Base-by-base conservation (phyloP, 1,284 basidiomycete species). In the Ceratobasidium sp. region DNA sequence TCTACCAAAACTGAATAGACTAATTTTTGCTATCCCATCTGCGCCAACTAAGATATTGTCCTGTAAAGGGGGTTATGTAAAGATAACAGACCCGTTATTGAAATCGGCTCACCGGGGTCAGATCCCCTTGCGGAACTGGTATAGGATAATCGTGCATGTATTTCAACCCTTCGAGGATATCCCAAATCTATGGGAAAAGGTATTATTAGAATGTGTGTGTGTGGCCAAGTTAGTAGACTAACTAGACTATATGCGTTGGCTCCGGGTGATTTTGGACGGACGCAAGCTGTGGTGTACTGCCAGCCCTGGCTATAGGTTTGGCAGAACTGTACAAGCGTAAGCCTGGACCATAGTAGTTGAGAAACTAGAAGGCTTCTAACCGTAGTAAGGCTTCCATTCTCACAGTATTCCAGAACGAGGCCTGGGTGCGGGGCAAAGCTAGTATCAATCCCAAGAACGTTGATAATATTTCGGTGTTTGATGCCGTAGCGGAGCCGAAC, bases 101-200 rank as follows among this genome's bases (percentile, higher is more conserved):
- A n/a, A n/a, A n/a, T n/a, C n/a, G 44, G 13, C 6, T 39, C 40
- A 75, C 72, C 5, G 72, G 72, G 3, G 60, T 75, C 3, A 75
- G 44, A 28, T 75, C 60, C 0, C 72, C 72, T 39, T 75, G 72
- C 2, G 72, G 58, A 33, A 75, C 46, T 51, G 72, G 72, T 1
- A 75, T 42, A 6, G 72, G 72, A 53, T 39, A 64, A 13, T 28
- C 28, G 26, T 75, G 72, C 72, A 75, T 75, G 64, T 75, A 64
- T 49, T 46, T n/a, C 4, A 75, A 49, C 23, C 72, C 72, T 55
- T 75, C 72, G 20, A 75, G 72, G 12, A 63, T 63, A 28, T 75
- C 72, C 13, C 40, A 64, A 9, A 75, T 75, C 72, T 75, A 28
- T 49, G 6, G 23, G n/a, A n/a, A n/a, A n/a, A n/a, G n/a, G n/a